Evolutionary conservation across 306 rosid genomes (phyloP).

Genomic region (Hylodesmum podocarpum): DNA sequence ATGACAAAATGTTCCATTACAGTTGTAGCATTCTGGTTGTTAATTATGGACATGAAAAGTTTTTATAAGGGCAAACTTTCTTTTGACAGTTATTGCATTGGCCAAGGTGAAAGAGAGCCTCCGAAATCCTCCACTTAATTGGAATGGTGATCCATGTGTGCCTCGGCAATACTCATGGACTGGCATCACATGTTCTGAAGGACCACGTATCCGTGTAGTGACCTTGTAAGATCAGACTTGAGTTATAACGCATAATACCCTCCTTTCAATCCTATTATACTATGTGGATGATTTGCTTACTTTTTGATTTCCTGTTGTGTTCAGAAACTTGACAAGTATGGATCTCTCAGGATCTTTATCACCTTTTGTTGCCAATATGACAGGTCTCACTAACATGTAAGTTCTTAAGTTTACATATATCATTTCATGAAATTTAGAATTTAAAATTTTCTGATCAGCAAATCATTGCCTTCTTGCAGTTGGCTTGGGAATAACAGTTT

Average conservation of each 20-base stretch:
- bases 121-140: slow-evolving; percentile 66
- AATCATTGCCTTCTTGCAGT: slow-evolving; percentile 44
- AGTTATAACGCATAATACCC: slow-evolving; percentile 3
- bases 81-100: slow-evolving; percentile 68
- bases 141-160: slow-evolving; percentile 94
- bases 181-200: slow-evolving; percentile 79
- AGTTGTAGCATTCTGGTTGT: not conserved
- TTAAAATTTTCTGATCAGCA: slow-evolving; percentile 7
- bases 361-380: slow-evolving; percentile 74
- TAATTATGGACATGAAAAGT: not conserved
- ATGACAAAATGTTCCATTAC: not conserved
- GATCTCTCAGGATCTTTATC: slow-evolving; percentile 80
- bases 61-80: slow-evolving; percentile 30
- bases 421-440: slow-evolving; percentile 12
- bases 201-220: slow-evolving; percentile 64
- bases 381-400: slow-evolving; percentile 76
- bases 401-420: slow-evolving; percentile 25
- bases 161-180: slow-evolving; percentile 83
- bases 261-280: slow-evolving; percentile 15
- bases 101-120: slow-evolving; percentile 47
- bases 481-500: slow-evolving; percentile 88
- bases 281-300: slow-evolving; percentile 35
- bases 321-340: slow-evolving; percentile 86
- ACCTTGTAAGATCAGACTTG: slow-evolving; percentile 61
- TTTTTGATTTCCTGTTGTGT: slow-evolving; percentile 30